Percentiles rank a stretch among this genome's conserved stretches.
These are phyloP conservation scores for Neopestalotiopsis clavispora DNA, from an alignment of 2,329 filamentous ascomycete genomes.

Conservation along the genomic window DNA sequence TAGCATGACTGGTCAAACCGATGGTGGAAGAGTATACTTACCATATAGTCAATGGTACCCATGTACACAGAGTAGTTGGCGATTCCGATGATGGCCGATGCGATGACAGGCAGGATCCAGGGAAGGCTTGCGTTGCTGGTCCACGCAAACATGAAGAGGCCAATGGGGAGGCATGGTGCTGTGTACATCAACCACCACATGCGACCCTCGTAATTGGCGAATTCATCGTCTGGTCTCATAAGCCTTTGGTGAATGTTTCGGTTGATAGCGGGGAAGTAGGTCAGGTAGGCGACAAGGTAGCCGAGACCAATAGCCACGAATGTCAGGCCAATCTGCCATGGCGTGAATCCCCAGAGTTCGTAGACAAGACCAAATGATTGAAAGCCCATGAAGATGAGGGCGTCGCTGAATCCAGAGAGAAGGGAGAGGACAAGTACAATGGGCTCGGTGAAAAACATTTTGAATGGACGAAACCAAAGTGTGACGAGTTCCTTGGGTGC, in stretches of 20 bases:
- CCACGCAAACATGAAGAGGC: slow-evolving; percentile 68
- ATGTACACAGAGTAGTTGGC: slow-evolving; percentile 69
- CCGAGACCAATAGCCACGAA: slow-evolving; percentile 55
- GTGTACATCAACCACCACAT: slow-evolving; percentile 66
- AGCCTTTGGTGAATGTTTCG: slow-evolving; percentile 45
- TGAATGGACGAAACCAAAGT: slow-evolving; percentile 66
- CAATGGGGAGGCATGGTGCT: slow-evolving; percentile 62
- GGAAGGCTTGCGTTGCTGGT: slow-evolving; percentile 57
- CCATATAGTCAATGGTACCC: slow-evolving; percentile 72
- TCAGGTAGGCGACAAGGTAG: slow-evolving; percentile 63
- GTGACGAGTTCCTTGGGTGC: slow-evolving; percentile 46
- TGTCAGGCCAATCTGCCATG: slow-evolving; percentile 33
- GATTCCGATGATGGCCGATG: slow-evolving; percentile 63
- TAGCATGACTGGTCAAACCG: neutral
- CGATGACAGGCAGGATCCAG: slow-evolving; percentile 68
- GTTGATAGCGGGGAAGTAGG: slow-evolving; percentile 57
- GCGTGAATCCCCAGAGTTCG: slow-evolving; percentile 61
- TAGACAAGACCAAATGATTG: slow-evolving; percentile 66
- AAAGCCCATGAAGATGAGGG: slow-evolving; percentile 70
- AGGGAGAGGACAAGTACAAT: slow-evolving; percentile 65
- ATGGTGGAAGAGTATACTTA: neutral
- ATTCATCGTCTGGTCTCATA: slow-evolving; percentile 48
- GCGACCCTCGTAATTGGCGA: slow-evolving; percentile 65
- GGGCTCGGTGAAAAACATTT: slow-evolving; percentile 65
- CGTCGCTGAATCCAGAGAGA: slow-evolving; percentile 66